Conservation (phyloP, 139 green algal genomes). For the Chlorella vulgaris region DNA sequence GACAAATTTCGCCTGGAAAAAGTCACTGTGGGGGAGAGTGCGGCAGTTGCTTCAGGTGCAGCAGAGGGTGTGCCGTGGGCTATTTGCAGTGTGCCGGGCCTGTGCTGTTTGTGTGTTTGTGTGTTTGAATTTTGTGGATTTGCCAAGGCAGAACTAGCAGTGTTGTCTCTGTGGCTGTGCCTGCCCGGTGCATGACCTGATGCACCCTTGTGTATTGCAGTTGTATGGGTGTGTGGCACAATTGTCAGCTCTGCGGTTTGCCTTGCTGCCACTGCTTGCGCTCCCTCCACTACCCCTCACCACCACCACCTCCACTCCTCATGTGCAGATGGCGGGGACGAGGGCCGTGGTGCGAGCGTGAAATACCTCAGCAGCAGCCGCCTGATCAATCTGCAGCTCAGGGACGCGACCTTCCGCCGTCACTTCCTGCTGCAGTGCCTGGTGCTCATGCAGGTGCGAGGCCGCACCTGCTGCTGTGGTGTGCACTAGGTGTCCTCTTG, state of each 20-base stretch:
- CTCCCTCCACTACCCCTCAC: neutral
- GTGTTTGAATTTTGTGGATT: too few relatives aligned
- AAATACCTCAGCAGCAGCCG: slow-evolving; percentile 82
- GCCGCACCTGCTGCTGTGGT: too few relatives aligned
- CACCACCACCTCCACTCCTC: neutral
- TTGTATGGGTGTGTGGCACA: neutral
- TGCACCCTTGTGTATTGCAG: too few relatives aligned
- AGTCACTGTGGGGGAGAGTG: slow-evolving; percentile 33
- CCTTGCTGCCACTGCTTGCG: neutral
- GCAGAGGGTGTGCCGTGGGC: neutral
- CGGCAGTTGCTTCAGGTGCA: neutral
- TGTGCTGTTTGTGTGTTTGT: neutral
- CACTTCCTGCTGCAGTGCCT: slow-evolving; percentile 71
- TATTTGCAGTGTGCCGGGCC: neutral
- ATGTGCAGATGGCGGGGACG: neutral
- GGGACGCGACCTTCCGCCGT: slow-evolving; percentile 77
- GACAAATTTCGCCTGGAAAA: slow-evolving; percentile 39
- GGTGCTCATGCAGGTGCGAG: slow-evolving; percentile 31
- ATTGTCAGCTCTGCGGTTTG: neutral
- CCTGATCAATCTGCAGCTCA: slow-evolving; percentile 80
- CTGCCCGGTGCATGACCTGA: too few relatives aligned
- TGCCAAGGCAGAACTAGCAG: too few relatives aligned
- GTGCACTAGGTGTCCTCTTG: too few relatives aligned
- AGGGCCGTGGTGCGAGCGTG: slow-evolving; percentile 33
- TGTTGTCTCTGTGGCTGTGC: too few relatives aligned